Evolutionary conservation across 129 eudicot genomes (phyloP), one percentile per base, ranked within the genome.

Genomic region (Artemisia tridentata): DNA sequence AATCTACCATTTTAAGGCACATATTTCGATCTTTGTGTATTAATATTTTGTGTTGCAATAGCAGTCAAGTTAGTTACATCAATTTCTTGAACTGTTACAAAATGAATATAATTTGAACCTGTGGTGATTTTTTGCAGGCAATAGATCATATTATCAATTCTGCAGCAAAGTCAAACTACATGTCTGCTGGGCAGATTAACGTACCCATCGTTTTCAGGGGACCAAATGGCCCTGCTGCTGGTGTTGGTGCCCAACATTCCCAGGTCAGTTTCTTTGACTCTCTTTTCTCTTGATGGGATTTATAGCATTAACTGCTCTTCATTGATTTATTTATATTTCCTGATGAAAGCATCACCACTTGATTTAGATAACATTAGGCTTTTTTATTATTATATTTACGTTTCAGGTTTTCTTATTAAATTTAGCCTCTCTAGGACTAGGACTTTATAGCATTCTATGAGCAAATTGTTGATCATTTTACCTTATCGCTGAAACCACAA

Each of bases 151-250:
- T 95, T 12, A 95, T 95, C 38, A 95, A 95, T 74, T 95, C 99
- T 52, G 99, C 97, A 77, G 99, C 97, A 60, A 95, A 95, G 76
- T 95, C 99, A 68, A 95, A 90, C 82, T 95, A 95, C 78, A 95
- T 95, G 99, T 95, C 99, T 66, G 97, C 99, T 48, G 99, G 99
- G 20, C 97, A 86, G 72, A 80, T 95, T 58, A 78, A 86, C 23
- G 99, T 95, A 62, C 99, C 99, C 15, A 88, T 95, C 73, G 99
- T 95, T 38, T 95, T 95, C 66, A 90, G 99, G 82, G 99, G 99
- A 52, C 99, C 99, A 58, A 95, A 95, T 84, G 99, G 99, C 62
- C 96, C 99, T 48, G 99, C 99, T 61, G 97, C 99, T 71, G 99
- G 99, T 73, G 99, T 90, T 77, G 99, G 99, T 50, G 99, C 99